Evolutionary conservation across 371 early-diverging fungal species (phyloP), one percentile per base, ranked within the genome.

Genomic region (Lichtheimia hyalospora): DNA sequence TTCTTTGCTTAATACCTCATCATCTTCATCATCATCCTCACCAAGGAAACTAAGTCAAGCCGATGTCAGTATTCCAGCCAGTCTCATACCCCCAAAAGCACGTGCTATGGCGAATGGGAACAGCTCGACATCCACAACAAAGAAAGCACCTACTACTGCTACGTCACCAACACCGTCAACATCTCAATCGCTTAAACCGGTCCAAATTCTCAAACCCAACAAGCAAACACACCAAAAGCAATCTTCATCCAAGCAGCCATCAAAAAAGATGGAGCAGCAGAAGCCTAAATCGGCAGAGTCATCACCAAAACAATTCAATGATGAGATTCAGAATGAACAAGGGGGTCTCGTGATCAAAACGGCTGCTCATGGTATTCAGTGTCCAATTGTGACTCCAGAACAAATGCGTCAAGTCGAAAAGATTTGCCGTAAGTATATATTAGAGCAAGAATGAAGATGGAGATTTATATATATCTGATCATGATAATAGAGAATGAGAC

Each of bases 381-480:
- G 83, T 54, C 86, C 85, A 5, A 66, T 73, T 2, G 86, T 89
- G 20, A 84, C 85, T 5, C 64, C 78, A 5, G 61, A 59, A 7
- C 88, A 88, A 65, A 87, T 90, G 86, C 67, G 77, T 12, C 79
- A 82, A 48, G 81, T 84, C 8, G 88, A 89, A 58, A 63, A 79
- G 25, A 65, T 87, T 20, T 74, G 78, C 13, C 67, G 81, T 76
- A 68, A 60, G 54, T 66, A 1, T 50, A n/a, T 7, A 4, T 1
- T 2, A 28, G 16, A 40, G 18, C 5, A 13, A 14, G 12, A 54
- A 16, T 16, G 41, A 39, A 51, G 24, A 42, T 18, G 14, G 42
- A 7, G 3, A 28, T 49, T 50, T 15, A 39, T 21, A 16, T 44
- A 42, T 43, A 20, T n/a, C 44, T 25, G 25, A 28, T 53, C 34